phyloP scores from a whole-genome alignment of 495 filamentous ascomycete genomes.

The Neurospora terricola region DNA sequence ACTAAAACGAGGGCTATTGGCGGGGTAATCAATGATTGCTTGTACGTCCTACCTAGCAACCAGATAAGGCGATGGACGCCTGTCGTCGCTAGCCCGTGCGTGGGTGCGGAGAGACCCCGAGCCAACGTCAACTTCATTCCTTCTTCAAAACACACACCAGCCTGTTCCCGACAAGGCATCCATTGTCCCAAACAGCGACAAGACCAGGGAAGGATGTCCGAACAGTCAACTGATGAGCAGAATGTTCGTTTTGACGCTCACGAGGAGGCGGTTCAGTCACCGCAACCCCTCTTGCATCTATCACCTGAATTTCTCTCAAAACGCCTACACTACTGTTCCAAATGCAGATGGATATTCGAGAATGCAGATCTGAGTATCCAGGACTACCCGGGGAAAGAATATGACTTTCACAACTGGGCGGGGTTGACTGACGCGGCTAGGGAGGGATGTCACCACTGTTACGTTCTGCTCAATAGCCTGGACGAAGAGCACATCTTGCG shows the following conservation, averaged over 20 bases:
- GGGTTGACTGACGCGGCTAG: not conserved
- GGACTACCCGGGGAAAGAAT: not conserved
- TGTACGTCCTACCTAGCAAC: not conserved
- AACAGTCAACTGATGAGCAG: not conserved
- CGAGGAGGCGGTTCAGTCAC: not conserved
- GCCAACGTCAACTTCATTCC: not conserved
- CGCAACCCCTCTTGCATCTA: not conserved
- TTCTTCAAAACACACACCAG: not conserved
- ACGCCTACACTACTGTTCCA: not conserved
- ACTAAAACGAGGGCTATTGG: not conserved
- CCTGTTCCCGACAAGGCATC: not conserved
- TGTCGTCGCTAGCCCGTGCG: not conserved
- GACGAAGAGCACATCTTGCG: not conserved
- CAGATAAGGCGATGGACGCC: not conserved
- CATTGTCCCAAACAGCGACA: not conserved
- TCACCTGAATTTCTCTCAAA: not conserved
- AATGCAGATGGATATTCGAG: not conserved
- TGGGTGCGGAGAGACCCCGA: not conserved
- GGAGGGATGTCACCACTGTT: not conserved
- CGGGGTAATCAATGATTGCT: not conserved
- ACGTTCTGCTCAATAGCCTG: not conserved
- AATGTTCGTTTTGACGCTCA: not conserved
- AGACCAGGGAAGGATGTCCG: not conserved
- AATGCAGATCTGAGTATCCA: not conserved
- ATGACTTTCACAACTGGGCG: not conserved